phyloP scores from a whole-genome alignment of 352 stramenopile species.

The Phytophthora fragariaefolia region DNA sequence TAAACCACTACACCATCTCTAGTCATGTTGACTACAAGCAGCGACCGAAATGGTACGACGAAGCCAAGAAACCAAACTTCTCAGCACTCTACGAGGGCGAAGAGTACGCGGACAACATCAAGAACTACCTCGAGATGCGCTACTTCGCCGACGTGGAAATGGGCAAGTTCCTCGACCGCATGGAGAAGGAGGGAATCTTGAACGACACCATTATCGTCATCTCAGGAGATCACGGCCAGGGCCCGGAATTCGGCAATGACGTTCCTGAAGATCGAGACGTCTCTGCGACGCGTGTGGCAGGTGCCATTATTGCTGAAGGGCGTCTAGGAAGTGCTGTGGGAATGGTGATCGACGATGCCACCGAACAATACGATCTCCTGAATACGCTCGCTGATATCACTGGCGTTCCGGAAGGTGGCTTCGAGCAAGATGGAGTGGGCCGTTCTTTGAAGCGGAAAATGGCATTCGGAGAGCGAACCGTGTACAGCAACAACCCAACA shows the following conservation, averaged over 20 bases:
- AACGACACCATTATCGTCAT: slow-evolving; percentile 62
- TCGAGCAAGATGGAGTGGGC: slow-evolving; percentile 41
- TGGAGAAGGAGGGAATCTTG: slow-evolving; percentile 41
- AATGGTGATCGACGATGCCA: slow-evolving; percentile 28
- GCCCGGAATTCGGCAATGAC: slow-evolving; percentile 41
- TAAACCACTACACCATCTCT: slow-evolving; percentile 62
- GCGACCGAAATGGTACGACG: slow-evolving; percentile 43
- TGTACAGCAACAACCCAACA: slow-evolving; percentile 58
- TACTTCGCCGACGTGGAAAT: slow-evolving; percentile 55
- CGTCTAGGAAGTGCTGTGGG: slow-evolving; percentile 29
- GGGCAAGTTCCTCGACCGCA: slow-evolving; percentile 55
- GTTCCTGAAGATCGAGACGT: slow-evolving; percentile 39
- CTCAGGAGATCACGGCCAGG: slow-evolving; percentile 52
- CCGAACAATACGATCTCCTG: slow-evolving; percentile 43
- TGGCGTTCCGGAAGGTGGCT: slow-evolving; percentile 32
- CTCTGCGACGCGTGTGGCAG: slow-evolving; percentile 40
- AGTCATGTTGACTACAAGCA: slow-evolving; percentile 49
- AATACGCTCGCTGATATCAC: slow-evolving; percentile 46
- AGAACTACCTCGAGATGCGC: slow-evolving; percentile 49
- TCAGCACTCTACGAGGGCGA: slow-evolving; percentile 31
- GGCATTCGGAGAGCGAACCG: slow-evolving; percentile 32
- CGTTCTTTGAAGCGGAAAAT: slow-evolving; percentile 45
- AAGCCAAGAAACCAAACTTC: slow-evolving; percentile 40
- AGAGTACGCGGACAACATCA: slow-evolving; percentile 29
- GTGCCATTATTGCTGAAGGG: slow-evolving; percentile 36